Base-by-base conservation (phyloP, 208 protist genomes). In the Trypanosoma mega region DNA sequence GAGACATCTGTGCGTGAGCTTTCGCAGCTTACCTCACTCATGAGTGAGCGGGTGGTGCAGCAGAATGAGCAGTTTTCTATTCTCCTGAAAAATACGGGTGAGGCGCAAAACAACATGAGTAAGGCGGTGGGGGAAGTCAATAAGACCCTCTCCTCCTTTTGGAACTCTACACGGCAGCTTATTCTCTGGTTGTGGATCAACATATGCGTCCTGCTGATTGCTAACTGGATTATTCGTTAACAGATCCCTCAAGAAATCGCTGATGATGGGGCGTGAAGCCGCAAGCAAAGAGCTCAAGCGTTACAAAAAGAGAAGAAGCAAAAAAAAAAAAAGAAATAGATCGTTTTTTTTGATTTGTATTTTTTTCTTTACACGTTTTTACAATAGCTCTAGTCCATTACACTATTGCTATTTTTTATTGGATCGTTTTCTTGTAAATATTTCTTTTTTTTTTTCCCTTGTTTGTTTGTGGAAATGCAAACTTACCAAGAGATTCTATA, bases 31-130 rank as follows among this genome's bases (percentile, higher is more conserved):
- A 96, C 85, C 7, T 83, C 81, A 1, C 64, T 96, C 12, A 85
- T 92, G 73, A 96, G 82, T 57, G 85, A 92, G 49, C 68, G 82
- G 56, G 79, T 93, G 7, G 41, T 90, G 54, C 70, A 87, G 67
- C 89, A 96, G 63, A 81, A 70, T n/a, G 89, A 93, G 71, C 80
- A 93, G 56, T 86, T 96, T 27, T 77, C 74, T 11, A 72, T 92
- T 44, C 50, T 93, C 23, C 24, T 92, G 18, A 74, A 77, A 24
- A 93, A 96, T 63, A 90, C 86, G 14, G 74, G 80, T 29, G 45
- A 43, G 27, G 82, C 83, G 0, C 80, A 92, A 30, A 66, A 26
- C 0, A 80, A 87, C 36, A 76, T 92, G 57, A 46, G 80, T 14
- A 87, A 85, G 51, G 83, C 85, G 9, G 56, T 87, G 2, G 54